A percentile compares a stretch with the other conserved stretches of the same genome.
These are phyloP conservation scores for Flaveria floridana DNA, from an alignment of 140 eudicot species.

Conservation along the genomic window DNA sequence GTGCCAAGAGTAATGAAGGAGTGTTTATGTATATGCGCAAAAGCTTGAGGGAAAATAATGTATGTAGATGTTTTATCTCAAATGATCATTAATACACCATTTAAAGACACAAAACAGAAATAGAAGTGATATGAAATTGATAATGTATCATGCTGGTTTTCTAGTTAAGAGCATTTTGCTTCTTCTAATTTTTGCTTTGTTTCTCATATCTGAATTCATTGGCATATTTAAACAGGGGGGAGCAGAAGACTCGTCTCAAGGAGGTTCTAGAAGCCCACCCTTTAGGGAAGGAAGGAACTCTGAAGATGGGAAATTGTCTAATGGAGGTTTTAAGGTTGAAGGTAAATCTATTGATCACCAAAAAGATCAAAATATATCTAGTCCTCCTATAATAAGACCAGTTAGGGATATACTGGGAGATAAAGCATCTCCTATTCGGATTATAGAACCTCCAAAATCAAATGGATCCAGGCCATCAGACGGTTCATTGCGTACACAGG, in stretches of 20 bases:
- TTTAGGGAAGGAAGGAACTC: constrained; percentile 58
- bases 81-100: not conserved
- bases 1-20: not conserved
- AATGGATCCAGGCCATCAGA: constrained; percentile 52
- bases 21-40: not conserved
- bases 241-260: constrained; percentile 44
- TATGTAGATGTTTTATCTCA: not conserved
- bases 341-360: constrained; percentile 69
- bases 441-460: constrained; percentile 82
- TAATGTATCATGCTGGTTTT: constrained; percentile 1
- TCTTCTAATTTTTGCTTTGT: not conserved
- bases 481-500: constrained; percentile 56
- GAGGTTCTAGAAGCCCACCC: constrained; percentile 81
- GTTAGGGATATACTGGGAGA: constrained; percentile 92
- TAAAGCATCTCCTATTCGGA: constrained; percentile 69
- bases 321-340: constrained; percentile 57
- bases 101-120: not conserved
- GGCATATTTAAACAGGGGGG: constrained; percentile 53
- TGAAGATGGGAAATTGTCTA: constrained; percentile 34
- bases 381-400: constrained; percentile 80
- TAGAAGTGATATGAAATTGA: not conserved
- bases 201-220: constrained; percentile 3
- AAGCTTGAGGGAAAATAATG: not conserved
- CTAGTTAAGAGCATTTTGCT: not conserved
- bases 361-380: constrained; percentile 49